Percentiles rank a stretch among this genome's conserved stretches.
These are phyloP conservation scores for Emmonsiellopsis sp. DNA, from an alignment of 2,329 filamentous ascomycete species.

Conservation along the genomic window DNA sequence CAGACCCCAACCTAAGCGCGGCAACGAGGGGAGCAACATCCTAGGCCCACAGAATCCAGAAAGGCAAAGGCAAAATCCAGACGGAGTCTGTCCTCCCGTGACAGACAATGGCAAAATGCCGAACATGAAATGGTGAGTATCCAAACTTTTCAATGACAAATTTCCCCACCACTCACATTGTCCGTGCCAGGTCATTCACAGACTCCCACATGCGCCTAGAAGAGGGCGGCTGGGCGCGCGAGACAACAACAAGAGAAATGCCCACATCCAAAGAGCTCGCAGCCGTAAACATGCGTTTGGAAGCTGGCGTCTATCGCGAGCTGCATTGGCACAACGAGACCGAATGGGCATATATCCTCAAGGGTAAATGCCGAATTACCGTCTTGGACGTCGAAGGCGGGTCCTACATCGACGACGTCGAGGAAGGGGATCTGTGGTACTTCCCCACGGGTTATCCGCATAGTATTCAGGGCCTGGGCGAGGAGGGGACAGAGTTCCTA, in stretches of 20 bases:
- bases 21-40: slow-evolving; percentile 26
- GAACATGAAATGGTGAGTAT: slow-evolving; percentile 61
- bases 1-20: not conserved
- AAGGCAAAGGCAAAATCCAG: slow-evolving; percentile 60
- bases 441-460: slow-evolving; percentile 71
- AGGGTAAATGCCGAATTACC: slow-evolving; percentile 61
- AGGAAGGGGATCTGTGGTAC: slow-evolving; percentile 71
- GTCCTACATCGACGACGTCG: slow-evolving; percentile 66
- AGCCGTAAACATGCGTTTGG: slow-evolving; percentile 69
- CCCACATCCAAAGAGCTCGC: slow-evolving; percentile 53
- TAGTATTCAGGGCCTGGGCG: slow-evolving; percentile 60
- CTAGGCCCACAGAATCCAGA: slow-evolving; percentile 61
- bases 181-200: slow-evolving; percentile 16
- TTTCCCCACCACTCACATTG: not conserved
- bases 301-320: slow-evolving; percentile 62
- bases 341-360: slow-evolving; percentile 67
- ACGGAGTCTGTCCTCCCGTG: slow-evolving; percentile 60
- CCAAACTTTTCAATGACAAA: not conserved
- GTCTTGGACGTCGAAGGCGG: slow-evolving; percentile 66
- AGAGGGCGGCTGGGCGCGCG: slow-evolving; percentile 67
- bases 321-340: slow-evolving; percentile 75
- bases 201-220: slow-evolving; percentile 30
- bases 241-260: slow-evolving; percentile 43
- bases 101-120: slow-evolving; percentile 62
- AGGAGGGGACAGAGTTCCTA: slow-evolving; percentile 56